Evolutionary conservation across 1,284 basidiomycete species (phyloP), one percentile per base, ranked within the genome.

Genomic region (Pholiota adiposa): DNA sequence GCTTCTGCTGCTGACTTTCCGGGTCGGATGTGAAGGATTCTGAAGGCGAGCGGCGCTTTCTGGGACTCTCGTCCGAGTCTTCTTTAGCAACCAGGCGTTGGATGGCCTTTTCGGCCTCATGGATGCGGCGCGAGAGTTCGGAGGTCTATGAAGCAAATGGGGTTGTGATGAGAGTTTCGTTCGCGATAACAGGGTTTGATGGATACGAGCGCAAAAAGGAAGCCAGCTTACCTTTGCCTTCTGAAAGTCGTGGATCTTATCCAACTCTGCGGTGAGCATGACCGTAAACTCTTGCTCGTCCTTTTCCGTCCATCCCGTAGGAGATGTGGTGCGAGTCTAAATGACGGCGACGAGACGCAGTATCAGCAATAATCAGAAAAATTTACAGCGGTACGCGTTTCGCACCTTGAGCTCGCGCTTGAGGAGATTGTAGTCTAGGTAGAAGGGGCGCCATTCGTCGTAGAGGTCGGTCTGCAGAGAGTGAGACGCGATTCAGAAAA

Each of bases 161-260:
- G 46, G 21, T 18, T 34, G n/a, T 33, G 21, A 36, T 48, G 25
- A 44, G 23, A 48, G 44, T 8, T 21, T 44, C 7, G 9, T 38
- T 31, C 44, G 9, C 19, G 43, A 41, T 25, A 54, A 33, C 29
- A 19, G 29, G 25, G 18, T 12, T 31, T 38, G 25, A 40, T 27
- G 31, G 25, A 41, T 38, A 3, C 11, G 21, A 16, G 43, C 31
- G 18, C 36, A 38, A 41, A n/a, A 27, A 41, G 33, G 56, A 58
- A 29, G 59, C 59, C 12, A 50, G 69, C 79, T 61, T 52, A 90
- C 94, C 86, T 98, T 99, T 49, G 83, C 78, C 71, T 90, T 93
- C 73, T 99, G 97, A 74, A 99, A 99, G 70, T 90, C 89, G 70
- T 98, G 93, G 58, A 98, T 92, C 81, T 99, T 99, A 72, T 97